A percentile compares a stretch with the other conserved stretches of the same genome.
Conservation (phyloP, 2,329 filamentous ascomycete species). For the Cladophialophora exuberans region DNA sequence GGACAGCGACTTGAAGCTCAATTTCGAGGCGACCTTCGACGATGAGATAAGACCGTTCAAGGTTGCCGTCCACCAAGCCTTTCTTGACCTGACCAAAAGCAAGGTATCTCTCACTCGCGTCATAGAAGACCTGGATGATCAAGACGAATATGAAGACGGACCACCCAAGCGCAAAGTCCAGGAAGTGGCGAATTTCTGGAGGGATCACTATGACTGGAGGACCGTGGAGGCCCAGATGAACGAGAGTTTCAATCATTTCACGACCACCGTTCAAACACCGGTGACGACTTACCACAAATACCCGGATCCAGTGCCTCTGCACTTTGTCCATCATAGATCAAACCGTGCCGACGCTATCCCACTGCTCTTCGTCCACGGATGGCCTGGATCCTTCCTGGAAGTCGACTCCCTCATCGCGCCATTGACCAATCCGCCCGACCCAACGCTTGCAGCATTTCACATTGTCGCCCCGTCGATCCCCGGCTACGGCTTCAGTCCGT, state of each 20-base stretch:
- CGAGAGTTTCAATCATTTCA: slow-evolving; percentile 14
- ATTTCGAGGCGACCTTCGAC: slow-evolving; percentile 17
- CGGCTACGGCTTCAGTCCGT: slow-evolving; percentile 35
- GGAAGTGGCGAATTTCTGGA: slow-evolving; percentile 11
- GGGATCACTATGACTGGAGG: slow-evolving; percentile 20
- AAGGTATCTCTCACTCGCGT: slow-evolving; percentile 20
- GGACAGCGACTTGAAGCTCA: slow-evolving; percentile 3
- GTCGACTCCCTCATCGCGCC: slow-evolving; percentile 36
- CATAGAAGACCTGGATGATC: slow-evolving; percentile 5
- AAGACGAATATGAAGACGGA: slow-evolving; percentile 11
- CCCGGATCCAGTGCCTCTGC: slow-evolving; percentile 24
- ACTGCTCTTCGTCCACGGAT: slow-evolving; percentile 42
- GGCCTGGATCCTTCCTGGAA: slow-evolving; percentile 43
- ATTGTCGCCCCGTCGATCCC: slow-evolving; percentile 36
- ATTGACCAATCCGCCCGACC: slow-evolving; percentile 31
- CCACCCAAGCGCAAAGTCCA: background rate
- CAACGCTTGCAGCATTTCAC: slow-evolving; percentile 33
- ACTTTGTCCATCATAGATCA: slow-evolving; percentile 33
- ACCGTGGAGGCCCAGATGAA: slow-evolving; percentile 15
- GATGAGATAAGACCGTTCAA: slow-evolving; percentile 16
- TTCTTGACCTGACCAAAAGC: slow-evolving; percentile 15
- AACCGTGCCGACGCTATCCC: slow-evolving; percentile 38
- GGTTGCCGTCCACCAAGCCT: slow-evolving; percentile 12
- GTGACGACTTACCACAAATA: background rate
- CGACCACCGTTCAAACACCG: slow-evolving; percentile 2